Evolutionary conservation across 257 asterid species (phyloP), one percentile per base, ranked within the genome.

Genomic region (Mentha longifolia): DNA sequence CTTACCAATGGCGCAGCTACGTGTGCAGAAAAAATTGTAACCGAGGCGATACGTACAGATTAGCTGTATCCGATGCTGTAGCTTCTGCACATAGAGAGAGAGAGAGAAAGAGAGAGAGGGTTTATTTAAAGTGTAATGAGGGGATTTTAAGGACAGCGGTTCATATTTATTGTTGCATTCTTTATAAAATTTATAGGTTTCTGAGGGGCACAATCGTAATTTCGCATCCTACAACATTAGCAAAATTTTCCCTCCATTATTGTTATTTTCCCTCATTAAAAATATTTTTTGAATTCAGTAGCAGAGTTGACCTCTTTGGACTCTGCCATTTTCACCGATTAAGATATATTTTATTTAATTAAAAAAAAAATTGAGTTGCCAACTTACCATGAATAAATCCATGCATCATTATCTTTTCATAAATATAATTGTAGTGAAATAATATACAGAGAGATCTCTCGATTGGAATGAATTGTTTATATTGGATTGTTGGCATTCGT

Each of bases 161-260:
- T 60, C 12, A 47, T 61, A 75, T 73, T 75, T 78, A 69, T 59
- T 74, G 49, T 11, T n/a, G 75, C 35, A 9, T 62, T 51, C 15
- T 16, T 43, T 65, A n/a, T 35, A 28, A 46, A 46, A 47, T 61
- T 75, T 67, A 22, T 35, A 35, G 30, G 7, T 46, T 54, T 43
- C 2, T 3, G 28, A 17, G 72, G 86, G 86, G 33, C 46, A 3
- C 1, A 14, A 11, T n/a, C 57, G 79, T 69, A 41, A 69, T 76
- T 82, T 20, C 5, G 5, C 2, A 11, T 17, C 7, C 20, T 8
- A 15, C 72, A 6, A 49, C 76, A 74, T 46, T 69, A 42, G 16
- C 73, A 14, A 56, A 68, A 57, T 67, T 82, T 77, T 81, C 83
- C 86, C 86, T 82, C 83, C 86, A 78, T 75, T 73, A 78, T 82